Percentiles rank a stretch among this genome's conserved stretches.
These are phyloP conservation scores for Helicostylum pulchrum DNA, from an alignment of 192 early-diverging fungal genomes.

Conservation along the genomic window DNA sequence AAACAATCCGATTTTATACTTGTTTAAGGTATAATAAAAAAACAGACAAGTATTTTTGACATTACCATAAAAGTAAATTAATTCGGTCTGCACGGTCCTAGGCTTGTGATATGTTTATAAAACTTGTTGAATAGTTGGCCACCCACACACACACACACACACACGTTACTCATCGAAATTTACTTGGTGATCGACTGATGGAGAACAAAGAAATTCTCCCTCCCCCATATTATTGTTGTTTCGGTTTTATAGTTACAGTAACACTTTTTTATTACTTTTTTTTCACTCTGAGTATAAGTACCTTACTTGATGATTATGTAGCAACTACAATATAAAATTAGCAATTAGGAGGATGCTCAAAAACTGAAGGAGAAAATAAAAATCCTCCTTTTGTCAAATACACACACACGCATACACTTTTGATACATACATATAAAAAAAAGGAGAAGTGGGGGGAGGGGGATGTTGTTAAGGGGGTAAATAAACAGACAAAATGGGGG, in stretches of 20 bases:
- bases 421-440: neutral
- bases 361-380: too few relatives aligned
- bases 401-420: too few relatives aligned
- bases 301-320: too few relatives aligned
- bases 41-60: too few relatives aligned
- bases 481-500: neutral
- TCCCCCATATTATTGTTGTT: too few relatives aligned
- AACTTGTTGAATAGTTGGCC: slow-evolving; percentile 16
- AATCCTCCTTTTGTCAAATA: neutral
- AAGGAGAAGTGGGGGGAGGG: neutral
- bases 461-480: neutral
- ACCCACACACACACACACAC: too few relatives aligned
- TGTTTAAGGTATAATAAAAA: too few relatives aligned
- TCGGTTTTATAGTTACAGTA: too few relatives aligned
- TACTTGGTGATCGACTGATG: slow-evolving; percentile 3
- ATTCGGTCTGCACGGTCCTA: slow-evolving; percentile 17
- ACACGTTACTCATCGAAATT: neutral
- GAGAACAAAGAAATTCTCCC: neutral
- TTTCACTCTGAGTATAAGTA: too few relatives aligned
- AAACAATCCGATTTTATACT: too few relatives aligned
- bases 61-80: slow-evolving; percentile 8
- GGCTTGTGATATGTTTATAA: neutral
- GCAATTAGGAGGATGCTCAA: too few relatives aligned
- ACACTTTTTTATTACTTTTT: neutral
- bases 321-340: too few relatives aligned